phyloP scores from a whole-genome alignment of 495 filamentous ascomycete species.

The Hyphodiscus hymeniophilus region DNA sequence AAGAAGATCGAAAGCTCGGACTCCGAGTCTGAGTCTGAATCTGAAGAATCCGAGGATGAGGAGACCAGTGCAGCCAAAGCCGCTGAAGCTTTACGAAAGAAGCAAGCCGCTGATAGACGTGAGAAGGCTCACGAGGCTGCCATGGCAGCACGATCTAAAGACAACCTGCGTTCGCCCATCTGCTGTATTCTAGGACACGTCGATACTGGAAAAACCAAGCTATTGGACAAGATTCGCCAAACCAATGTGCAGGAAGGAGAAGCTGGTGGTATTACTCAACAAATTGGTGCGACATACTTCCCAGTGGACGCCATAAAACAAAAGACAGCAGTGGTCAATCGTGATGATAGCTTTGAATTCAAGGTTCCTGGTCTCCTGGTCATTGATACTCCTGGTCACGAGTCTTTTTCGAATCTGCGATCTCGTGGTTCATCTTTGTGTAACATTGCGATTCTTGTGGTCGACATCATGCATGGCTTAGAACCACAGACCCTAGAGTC shows the following conservation, averaged over 20 bases:
- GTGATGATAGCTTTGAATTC: slow-evolving; percentile 85
- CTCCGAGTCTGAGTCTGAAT: slow-evolving; percentile 39
- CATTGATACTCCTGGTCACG: slow-evolving; percentile 99
- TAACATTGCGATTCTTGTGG: slow-evolving; percentile 98
- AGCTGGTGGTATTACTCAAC: slow-evolving; percentile 99
- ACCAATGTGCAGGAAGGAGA: slow-evolving; percentile 99
- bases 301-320: slow-evolving; percentile 84
- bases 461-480: slow-evolving; percentile 99
- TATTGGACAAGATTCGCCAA: slow-evolving; percentile 96
- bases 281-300: slow-evolving; percentile 99
- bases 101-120: slow-evolving; percentile 82
- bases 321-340: slow-evolving; percentile 91
- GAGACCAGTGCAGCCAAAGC: slow-evolving; percentile 55
- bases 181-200: slow-evolving; percentile 99
- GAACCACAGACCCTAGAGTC: slow-evolving; percentile 98
- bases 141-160: slow-evolving; percentile 81
- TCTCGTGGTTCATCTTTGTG: slow-evolving; percentile 95
- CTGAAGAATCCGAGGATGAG: slow-evolving; percentile 54
- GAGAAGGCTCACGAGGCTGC: slow-evolving; percentile 87
- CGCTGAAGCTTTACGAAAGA: slow-evolving; percentile 68
- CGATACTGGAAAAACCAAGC: slow-evolving; percentile 99
- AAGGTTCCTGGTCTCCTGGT: slow-evolving; percentile 95
- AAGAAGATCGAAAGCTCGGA: slow-evolving; percentile 24
- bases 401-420: slow-evolving; percentile 97
- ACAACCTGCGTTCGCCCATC: slow-evolving; percentile 93